Base-by-base conservation (phyloP, 1,139 yeast species). In the Saccharomyces pastorianus region DNA sequence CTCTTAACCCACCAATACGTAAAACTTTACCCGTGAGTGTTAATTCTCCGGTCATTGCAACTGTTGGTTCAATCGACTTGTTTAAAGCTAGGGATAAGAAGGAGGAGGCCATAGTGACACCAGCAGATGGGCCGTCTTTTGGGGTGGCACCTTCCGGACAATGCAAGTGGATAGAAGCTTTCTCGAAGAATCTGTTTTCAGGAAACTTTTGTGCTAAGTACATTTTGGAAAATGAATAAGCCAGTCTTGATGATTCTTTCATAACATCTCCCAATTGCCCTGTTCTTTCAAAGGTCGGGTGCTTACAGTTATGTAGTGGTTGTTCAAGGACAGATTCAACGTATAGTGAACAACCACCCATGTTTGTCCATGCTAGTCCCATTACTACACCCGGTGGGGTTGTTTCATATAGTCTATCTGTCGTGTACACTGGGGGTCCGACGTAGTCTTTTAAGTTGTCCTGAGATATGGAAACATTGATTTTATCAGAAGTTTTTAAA, bases 81-180 rank as follows among this genome's bases (percentile, higher is more conserved):
- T 88, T 82, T 61, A 89, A 75, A 0, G 97, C 96, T 62, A 91
- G 77, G 0, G 97, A 90, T 29, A 91, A 73, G 69, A 91, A 81
- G 13, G 96, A 88, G 0, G 96, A 83, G 0, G 96, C 88, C 75
- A 91, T 88, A 0, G 98, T 88, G 52, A 91, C 85, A 76, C 99
- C 99, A 0, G 99, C 99, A 54, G 96, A 88, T 53, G 99, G 99
- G 0, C 99, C 99, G 71, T 93, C 98, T 71, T 93, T 93, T 53
- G 96, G 96, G 57, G 88, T 83, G 5, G 98, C 97, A 53, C 99
- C 99, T 66, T 90, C 97, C 1, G 99, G 99, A 71, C 96, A 91
- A 73, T 95, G 99, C 57, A 95, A 80, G 71, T 93, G 99, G 59
- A 95, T 82, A 55, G 88, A 85, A 9, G 98, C 99, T 53, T 83